Base-by-base conservation (phyloP, 768 basidiomycete species). In the Brasilioporus rufonigricans region DNA sequence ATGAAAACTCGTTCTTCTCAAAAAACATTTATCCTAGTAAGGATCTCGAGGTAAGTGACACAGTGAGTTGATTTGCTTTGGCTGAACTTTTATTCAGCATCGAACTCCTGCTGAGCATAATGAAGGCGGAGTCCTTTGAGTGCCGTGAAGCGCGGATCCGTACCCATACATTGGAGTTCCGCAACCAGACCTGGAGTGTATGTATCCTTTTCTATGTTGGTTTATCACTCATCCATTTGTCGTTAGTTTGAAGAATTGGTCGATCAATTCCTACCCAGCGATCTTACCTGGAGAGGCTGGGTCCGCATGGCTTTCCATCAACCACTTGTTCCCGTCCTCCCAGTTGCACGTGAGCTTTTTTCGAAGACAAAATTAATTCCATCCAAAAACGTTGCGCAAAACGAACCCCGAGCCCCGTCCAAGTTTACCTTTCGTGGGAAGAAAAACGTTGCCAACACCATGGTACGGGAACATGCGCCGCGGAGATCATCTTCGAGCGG, bases 41-140 rank as follows among this genome's bases (percentile, higher is more conserved):
- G 80, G 61, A 80, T 96, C 19, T 80, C 85, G 13, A 89, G 87
- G 87, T 83, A 59, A 38, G 74, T 62, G 41, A 40, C 35, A 33
- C 19, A 5, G 4, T 4, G 6, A 49, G 11, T 31, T 39, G 48
- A n/a, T 55, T 10, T 57, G 59, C 29, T 47, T 61, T 40, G 60
- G 50, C 58, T 66, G 39, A 68, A 48, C 38, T 44, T 12, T 51
- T 19, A 6, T 60, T 43, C 49, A 91, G 89, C 63, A 75, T 90
- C 44, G 82, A 88, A 59, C 70, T 93, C 19, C 71, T 91, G 45
- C 66, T 93, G 49, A 93, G 89, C 64, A 86, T 91, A 59, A 82
- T 85, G 69, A 89, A 89, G 65, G 85, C 87, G 57, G 88, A 88
- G 50, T 93, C 93, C 16, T 90, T 97, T 65, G 85, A 90, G 50